A percentile compares a stretch with the other conserved stretches of the same genome.
These are phyloP conservation scores for Thalassiosira mediterranea DNA, from an alignment of 352 stramenopile genomes.

Conservation along the genomic window DNA sequence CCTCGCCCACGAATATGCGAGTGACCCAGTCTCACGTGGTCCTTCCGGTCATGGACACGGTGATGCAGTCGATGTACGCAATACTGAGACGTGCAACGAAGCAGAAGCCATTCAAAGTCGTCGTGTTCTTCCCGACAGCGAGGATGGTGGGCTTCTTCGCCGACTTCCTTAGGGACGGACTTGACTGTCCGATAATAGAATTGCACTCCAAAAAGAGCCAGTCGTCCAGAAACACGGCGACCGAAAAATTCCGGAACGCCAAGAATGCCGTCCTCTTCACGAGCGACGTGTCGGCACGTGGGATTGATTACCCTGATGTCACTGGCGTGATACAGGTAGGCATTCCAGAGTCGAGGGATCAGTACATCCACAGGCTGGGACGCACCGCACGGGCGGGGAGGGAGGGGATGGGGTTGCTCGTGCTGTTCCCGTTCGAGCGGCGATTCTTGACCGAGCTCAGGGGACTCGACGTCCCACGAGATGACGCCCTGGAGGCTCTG, in stretches of 20 bases:
- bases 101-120: slow-evolving; percentile 88
- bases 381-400: slow-evolving; percentile 95
- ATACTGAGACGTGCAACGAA: slow-evolving; percentile 94
- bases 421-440: slow-evolving; percentile 69
- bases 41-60: slow-evolving; percentile 99
- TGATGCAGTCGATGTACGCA: slow-evolving; percentile 92
- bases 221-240: slow-evolving; percentile 93
- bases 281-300: slow-evolving; percentile 82
- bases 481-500: slow-evolving; percentile 37
- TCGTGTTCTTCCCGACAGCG: slow-evolving; percentile 98
- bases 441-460: slow-evolving; percentile 64
- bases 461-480: slow-evolving; percentile 51
- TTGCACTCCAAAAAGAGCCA: slow-evolving; percentile 98
- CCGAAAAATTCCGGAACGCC: slow-evolving; percentile 98
- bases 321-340: slow-evolving; percentile 99
- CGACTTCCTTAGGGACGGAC: slow-evolving; percentile 67
- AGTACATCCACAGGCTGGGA: slow-evolving; percentile 99
- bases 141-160: slow-evolving; percentile 95
- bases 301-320: slow-evolving; percentile 96
- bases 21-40: slow-evolving; percentile 99
- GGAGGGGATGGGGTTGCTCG: slow-evolving; percentile 86
- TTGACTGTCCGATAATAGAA: slow-evolving; percentile 95
- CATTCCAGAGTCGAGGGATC: slow-evolving; percentile 96
- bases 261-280: slow-evolving; percentile 76
- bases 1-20: slow-evolving; percentile 93